Evolutionary conservation across 176 grass and related monocot species (phyloP), one percentile per base, ranked within the genome.

Genomic region (Musa itinerans): DNA sequence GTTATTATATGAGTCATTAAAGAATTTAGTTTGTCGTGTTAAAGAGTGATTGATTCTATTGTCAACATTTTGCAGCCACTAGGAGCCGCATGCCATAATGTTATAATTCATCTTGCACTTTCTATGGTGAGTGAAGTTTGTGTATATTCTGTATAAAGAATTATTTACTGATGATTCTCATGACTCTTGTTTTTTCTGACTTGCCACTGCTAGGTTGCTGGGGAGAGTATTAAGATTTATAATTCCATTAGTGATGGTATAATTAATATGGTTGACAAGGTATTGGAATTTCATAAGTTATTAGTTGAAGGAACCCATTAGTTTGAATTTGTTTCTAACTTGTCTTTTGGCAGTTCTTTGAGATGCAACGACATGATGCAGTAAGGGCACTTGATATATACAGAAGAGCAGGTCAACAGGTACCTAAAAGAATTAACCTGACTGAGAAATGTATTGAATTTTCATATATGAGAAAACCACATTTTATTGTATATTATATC

Each of bases 211-310:
- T 64, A 96, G 95, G 86, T 93, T 85, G 88, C 88, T 83, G 20
- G 78, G 22, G 95, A 98, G 84, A 98, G 95, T 80, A 54, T 87
- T 75, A 87, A 80, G 82, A 89, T 98, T 72, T 89, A 98, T 73
- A 87, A 79, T 80, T 86, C 95, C 66, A 91, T 93, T 80, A 93
- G 87, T 59, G 84, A 98, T 70, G 90, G 82, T 26, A 93, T 87
- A 85, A 86, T 89, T 65, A 98, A 98, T 89, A 83, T 93, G 53
- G 86, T 98, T 82, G 95, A 98, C 82, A 98, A 93, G 95, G 95
- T 93, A 63, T 22, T 20, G 12, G 19, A 70, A 21, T 21, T 25
- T 70, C 48, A 70, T 14, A 11, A 50, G 48, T 14, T 84, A 43
- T 43, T 69, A 70, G 17, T 20, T 70, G 22, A 70, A 58, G 16